A percentile compares a stretch with the other conserved stretches of the same genome.
phyloP scores from a whole-genome alignment of 2,329 filamentous ascomycete species.

The Hypoxylon sp. region DNA sequence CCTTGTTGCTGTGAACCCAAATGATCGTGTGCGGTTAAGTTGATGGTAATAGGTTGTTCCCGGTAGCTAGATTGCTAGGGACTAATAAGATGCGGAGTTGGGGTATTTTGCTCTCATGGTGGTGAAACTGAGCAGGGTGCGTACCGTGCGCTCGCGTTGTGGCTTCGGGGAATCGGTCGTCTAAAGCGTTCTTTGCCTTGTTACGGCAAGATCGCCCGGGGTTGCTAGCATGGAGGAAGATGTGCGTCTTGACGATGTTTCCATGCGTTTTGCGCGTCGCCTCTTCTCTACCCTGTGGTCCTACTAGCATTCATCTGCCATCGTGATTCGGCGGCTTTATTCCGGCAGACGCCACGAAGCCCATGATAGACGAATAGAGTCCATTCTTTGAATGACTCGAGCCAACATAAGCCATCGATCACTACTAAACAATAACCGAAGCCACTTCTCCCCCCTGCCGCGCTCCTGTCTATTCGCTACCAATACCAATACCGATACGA shows the following conservation, averaged over 20 bases:
- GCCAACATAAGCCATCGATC: background rate
- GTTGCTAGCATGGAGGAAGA: background rate
- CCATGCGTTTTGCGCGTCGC: background rate
- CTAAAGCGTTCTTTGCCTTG: background rate
- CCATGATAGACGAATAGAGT: background rate
- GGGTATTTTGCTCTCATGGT: constrained; percentile 6
- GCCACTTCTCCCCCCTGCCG: background rate
- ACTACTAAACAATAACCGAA: background rate
- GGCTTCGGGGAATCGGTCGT: constrained; percentile 4
- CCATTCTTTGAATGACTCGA: background rate
- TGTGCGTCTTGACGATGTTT: background rate
- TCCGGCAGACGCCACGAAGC: background rate
- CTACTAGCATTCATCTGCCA: background rate
- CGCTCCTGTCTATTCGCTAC: background rate
- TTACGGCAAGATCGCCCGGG: constrained; percentile 1
- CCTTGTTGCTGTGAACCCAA: constrained; percentile 8
- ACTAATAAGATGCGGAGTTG: background rate
- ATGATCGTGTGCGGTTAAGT: background rate
- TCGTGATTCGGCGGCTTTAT: background rate
- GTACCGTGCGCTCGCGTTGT: constrained; percentile 7
- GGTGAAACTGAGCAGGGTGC: constrained; percentile 14
- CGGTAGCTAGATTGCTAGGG: background rate
- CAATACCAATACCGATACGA: background rate
- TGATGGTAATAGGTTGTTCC: too few relatives aligned
- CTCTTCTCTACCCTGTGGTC: background rate